These are phyloP conservation scores for Lactarius deliciosus DNA, from an alignment of 768 basidiomycete genomes.

Conservation along the genomic window DNA sequence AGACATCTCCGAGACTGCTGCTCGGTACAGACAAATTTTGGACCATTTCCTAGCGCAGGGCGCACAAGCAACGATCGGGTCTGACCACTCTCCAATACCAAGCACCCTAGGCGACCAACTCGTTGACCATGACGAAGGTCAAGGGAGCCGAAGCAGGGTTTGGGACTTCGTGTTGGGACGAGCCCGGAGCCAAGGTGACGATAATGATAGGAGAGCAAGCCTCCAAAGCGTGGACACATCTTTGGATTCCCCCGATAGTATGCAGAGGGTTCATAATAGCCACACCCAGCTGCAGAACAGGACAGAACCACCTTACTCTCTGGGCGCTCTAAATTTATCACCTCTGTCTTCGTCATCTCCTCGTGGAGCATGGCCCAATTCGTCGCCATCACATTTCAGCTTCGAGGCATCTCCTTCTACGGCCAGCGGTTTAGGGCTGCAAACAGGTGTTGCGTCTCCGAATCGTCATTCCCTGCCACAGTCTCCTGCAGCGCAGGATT, in stretches of 20 bases:
- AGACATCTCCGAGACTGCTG: neutral
- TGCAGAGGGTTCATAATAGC: neutral
- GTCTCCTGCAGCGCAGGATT: neutral
- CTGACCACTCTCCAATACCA: neutral
- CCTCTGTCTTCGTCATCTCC: conserved; percentile 12
- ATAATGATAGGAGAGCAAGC: neutral
- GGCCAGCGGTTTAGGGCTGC: conserved; percentile 11
- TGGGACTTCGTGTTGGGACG: neutral
- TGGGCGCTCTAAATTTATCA: neutral
- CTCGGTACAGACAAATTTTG: neutral
- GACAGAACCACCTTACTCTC: neutral
- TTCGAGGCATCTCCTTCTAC: neutral
- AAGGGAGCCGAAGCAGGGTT: neutral
- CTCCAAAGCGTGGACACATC: neutral
- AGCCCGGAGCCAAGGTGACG: neutral
- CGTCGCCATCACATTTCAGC: neutral
- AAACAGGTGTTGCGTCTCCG: neutral
- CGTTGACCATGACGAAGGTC: neutral
- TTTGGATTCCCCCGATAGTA: conserved; percentile 3
- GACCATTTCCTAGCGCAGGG: neutral
- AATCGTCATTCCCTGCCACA: neutral
- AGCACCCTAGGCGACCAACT: neutral
- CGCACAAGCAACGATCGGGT: neutral
- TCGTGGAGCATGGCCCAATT: neutral
- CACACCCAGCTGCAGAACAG: neutral